These are phyloP conservation scores for Coniferiporia sulphurascens DNA, from an alignment of 1,284 basidiomycete genomes.

Conservation along the genomic window DNA sequence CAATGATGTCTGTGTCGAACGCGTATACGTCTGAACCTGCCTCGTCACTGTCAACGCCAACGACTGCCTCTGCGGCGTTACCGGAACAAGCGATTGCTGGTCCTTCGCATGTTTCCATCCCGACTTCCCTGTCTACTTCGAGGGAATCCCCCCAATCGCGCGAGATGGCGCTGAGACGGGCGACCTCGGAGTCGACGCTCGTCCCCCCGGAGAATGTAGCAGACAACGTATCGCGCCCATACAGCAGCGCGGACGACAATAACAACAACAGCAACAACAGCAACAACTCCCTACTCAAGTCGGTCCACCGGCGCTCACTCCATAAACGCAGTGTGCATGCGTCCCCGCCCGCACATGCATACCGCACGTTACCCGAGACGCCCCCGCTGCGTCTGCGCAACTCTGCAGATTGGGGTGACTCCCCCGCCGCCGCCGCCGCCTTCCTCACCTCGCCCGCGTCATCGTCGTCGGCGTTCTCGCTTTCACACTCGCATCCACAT, in stretches of 20 bases:
- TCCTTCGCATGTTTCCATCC: neutral
- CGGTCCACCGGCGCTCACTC: slow-evolving; percentile 2
- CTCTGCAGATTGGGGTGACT: neutral
- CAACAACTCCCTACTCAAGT: neutral
- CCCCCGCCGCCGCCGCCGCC: too few species aligned
- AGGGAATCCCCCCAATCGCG: neutral
- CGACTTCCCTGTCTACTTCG: neutral
- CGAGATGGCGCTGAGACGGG: neutral
- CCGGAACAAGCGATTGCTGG: neutral
- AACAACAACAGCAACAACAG: too few species aligned
- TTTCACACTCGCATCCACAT: too few species aligned
- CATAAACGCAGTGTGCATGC: neutral
- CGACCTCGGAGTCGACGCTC: slow-evolving; percentile 1
- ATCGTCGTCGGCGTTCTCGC: neutral
- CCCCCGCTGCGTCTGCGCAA: neutral
- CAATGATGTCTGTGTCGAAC: neutral
- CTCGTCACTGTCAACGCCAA: neutral
- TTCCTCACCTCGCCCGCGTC: neutral
- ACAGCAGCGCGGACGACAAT: neutral
- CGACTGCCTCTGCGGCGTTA: neutral
- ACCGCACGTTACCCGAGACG: neutral
- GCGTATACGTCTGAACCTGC: neutral
- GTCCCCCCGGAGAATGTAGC: neutral
- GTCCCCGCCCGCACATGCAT: neutral
- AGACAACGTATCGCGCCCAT: neutral